These are phyloP conservation scores for Hanseniaspora gamundiae DNA, from an alignment of 1,139 yeast genomes.

Conservation along the genomic window DNA sequence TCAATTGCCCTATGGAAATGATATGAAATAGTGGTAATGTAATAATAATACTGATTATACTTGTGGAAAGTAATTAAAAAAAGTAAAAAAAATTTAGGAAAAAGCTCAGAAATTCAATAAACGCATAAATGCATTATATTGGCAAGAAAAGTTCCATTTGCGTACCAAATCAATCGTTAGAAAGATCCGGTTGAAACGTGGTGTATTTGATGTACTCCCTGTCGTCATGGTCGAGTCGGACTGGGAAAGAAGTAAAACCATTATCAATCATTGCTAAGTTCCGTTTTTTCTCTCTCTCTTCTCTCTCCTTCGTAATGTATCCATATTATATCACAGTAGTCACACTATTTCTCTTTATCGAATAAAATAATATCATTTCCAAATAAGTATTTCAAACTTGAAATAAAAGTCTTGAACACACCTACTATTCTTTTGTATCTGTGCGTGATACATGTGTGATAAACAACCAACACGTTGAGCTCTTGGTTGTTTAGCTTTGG, in stretches of 20 bases:
- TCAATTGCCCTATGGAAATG: neutral
- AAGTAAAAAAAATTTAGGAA: neutral
- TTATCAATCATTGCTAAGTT: conserved; percentile 31
- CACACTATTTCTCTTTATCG: neutral
- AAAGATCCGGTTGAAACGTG: conserved; percentile 19
- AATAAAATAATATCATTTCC: neutral
- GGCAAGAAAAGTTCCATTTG: conserved; percentile 66
- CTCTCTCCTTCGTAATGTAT: neutral
- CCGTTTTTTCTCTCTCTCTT: neutral
- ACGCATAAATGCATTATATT: conserved; percentile 51
- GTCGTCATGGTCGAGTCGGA: conserved; percentile 91
- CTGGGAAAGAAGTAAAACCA: conserved; percentile 69
- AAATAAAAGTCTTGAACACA: neutral
- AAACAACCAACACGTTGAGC: neutral
- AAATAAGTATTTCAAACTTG: conserved; percentile 1
- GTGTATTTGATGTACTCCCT: conserved; percentile 34
- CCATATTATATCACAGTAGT: no score
- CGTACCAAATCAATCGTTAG: conserved; percentile 9
- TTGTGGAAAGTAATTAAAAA: neutral
- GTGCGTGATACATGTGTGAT: neutral
- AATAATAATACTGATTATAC: neutral
- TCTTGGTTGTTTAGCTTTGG: neutral
- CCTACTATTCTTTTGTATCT: neutral
- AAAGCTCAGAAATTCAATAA: conserved; percentile 11
- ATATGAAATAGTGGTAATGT: neutral